Percentiles rank a stretch among this genome's conserved stretches.
Evolutionary conservation across 78 protist species (phyloP).

Genomic region (Emiliania huxleyi): DNA sequence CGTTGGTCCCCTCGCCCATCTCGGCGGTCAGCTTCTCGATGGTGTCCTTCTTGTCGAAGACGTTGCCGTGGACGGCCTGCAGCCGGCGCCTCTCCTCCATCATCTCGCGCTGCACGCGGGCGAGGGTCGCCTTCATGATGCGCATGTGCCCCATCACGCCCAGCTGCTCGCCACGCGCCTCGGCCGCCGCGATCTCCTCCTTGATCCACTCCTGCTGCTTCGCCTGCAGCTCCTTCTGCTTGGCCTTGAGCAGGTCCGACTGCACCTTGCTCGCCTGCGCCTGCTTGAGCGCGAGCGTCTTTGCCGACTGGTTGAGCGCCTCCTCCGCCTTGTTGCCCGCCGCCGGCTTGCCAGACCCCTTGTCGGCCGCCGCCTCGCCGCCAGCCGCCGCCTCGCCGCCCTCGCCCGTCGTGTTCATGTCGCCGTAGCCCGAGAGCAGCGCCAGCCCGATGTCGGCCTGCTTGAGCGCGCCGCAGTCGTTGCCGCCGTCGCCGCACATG

Average conservation of each 20-base stretch:
- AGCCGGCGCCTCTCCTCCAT: background rate
- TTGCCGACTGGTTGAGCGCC: background rate
- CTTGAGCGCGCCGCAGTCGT: constrained; percentile 55
- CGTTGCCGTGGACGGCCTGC: constrained; percentile 15
- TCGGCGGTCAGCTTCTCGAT: background rate
- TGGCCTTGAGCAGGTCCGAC: background rate
- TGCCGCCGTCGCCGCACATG: constrained; percentile 63
- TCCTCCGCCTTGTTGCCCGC: background rate
- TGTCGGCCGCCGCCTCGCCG: background rate
- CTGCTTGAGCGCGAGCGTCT: background rate
- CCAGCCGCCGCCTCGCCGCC: background rate
- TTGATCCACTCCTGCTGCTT: background rate
- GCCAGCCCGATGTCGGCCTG: constrained; percentile 50
- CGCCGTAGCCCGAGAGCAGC: constrained; percentile 47
- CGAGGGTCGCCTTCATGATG: background rate
- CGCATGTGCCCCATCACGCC: constrained; percentile 6
- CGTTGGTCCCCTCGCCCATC: background rate
- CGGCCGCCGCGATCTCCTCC: constrained; percentile 10
- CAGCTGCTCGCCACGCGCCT: background rate
- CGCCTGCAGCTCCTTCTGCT: constrained; percentile 29
- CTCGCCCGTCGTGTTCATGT: background rate
- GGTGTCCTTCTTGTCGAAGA: background rate
- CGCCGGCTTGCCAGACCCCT: background rate
- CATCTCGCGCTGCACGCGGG: constrained; percentile 2
- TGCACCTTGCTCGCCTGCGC: background rate